Percentiles rank a stretch among this genome's conserved stretches.
These are phyloP conservation scores for Penicillium bovifimosum DNA, from an alignment of 495 filamentous ascomycete species.

Conservation along the genomic window DNA sequence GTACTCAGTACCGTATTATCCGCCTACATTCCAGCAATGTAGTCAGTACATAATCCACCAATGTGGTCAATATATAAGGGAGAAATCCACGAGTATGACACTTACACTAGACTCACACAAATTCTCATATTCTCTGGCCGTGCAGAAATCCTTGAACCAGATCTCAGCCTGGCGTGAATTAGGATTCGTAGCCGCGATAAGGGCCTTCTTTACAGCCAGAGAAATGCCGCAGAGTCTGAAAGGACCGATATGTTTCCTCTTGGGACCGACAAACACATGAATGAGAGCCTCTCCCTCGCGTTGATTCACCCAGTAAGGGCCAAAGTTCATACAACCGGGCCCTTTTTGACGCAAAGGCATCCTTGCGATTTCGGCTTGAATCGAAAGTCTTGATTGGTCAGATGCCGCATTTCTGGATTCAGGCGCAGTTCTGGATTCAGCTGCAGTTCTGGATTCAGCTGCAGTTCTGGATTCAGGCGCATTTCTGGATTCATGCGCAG, in stretches of 20 bases:
- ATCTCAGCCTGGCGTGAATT: constrained; percentile 16
- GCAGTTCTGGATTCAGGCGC: no score
- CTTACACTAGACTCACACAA: constrained; percentile 22
- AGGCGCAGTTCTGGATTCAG: no score
- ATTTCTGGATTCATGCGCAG: no score
- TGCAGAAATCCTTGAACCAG: constrained; percentile 40
- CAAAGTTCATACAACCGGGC: neutral
- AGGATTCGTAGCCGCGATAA: constrained; percentile 6
- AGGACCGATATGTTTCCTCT: constrained; percentile 29
- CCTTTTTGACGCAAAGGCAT: neutral
- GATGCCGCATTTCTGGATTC: neutral
- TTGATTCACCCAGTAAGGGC: constrained; percentile 14
- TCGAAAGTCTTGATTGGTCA: neutral
- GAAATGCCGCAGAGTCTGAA: constrained; percentile 36
- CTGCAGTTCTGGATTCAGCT: neutral
- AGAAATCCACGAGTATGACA: neutral
- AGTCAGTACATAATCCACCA: neutral
- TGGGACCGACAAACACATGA: constrained; percentile 33
- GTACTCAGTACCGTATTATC: neutral
- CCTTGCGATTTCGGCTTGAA: neutral
- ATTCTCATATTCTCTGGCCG: constrained; percentile 31
- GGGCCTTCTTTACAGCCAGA: constrained; percentile 6
- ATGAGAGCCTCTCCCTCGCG: constrained; percentile 18
- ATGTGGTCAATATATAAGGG: neutral
- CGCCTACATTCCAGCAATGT: neutral